Conservation (phyloP, 2,329 filamentous ascomycete genomes). For the Rutstroemia sp. region DNA sequence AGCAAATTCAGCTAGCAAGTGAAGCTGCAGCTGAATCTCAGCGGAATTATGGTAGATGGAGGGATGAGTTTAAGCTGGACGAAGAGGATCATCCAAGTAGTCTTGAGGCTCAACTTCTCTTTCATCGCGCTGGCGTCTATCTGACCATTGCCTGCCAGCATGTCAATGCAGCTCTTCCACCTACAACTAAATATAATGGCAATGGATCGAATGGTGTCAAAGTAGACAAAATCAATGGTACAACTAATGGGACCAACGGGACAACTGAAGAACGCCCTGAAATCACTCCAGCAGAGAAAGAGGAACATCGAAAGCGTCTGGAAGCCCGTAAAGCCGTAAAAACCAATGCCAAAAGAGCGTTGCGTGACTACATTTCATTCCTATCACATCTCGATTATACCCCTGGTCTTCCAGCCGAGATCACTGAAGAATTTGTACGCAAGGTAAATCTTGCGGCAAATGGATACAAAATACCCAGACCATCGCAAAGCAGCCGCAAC, state of each 20-base stretch:
- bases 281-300: slow-evolving; percentile 38
- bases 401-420: slow-evolving; percentile 36
- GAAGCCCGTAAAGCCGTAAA: slow-evolving; percentile 65
- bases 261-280: slow-evolving; percentile 18
- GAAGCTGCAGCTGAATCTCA: slow-evolving; percentile 27
- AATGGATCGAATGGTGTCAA: slow-evolving; percentile 17
- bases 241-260: slow-evolving; percentile 11
- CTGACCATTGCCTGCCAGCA: slow-evolving; percentile 63
- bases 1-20: slow-evolving; percentile 44
- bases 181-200: slow-evolving; percentile 12
- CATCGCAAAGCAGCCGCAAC: slow-evolving; percentile 23
- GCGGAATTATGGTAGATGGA: slow-evolving; percentile 32
- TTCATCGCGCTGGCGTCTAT: slow-evolving; percentile 68
- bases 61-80: slow-evolving; percentile 42
- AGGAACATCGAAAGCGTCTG: slow-evolving; percentile 37
- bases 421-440: slow-evolving; percentile 42
- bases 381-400: slow-evolving; percentile 73
- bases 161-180: slow-evolving; percentile 47
- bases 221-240: background rate
- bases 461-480: slow-evolving; percentile 33
- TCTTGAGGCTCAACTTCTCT: slow-evolving; percentile 66
- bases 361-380: slow-evolving; percentile 68
- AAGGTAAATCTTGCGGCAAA: slow-evolving; percentile 51
- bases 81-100: slow-evolving; percentile 67
- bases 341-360: slow-evolving; percentile 64